Percentiles rank a stretch among this genome's conserved stretches.
Evolutionary conservation across 257 asterid genomes (phyloP).

Genomic region (Rehmannia glutinosa): DNA sequence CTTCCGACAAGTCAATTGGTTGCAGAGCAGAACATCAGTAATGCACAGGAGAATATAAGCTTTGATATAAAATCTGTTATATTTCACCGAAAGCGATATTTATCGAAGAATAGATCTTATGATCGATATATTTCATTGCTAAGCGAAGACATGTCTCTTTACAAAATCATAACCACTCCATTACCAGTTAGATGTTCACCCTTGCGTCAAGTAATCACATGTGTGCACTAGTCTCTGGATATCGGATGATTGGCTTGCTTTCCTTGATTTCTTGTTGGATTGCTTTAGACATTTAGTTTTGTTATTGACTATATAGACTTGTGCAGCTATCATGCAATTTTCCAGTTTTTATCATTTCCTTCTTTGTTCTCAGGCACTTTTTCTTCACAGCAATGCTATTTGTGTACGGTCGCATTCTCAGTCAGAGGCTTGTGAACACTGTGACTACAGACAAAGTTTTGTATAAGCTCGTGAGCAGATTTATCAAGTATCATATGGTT

Average conservation of each 20-base stretch:
- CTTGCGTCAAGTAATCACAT: too few species aligned
- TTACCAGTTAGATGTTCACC: too few species aligned
- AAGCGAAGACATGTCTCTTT: too few species aligned
- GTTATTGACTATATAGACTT: not conserved
- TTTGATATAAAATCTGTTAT: too few species aligned
- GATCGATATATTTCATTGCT: too few species aligned
- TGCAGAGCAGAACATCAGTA: too few species aligned
- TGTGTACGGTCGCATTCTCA: constrained; percentile 83
- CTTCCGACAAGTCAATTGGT: too few species aligned
- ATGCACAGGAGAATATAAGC: too few species aligned
- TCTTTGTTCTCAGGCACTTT: constrained; percentile 61
- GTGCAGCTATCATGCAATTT: not conserved
- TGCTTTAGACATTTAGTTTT: constrained; percentile 2
- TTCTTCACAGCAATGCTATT: constrained; percentile 84
- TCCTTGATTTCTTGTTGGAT: not conserved
- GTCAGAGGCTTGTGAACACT: constrained; percentile 81
- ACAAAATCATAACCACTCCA: too few species aligned
- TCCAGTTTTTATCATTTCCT: not conserved
- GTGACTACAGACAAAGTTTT: constrained; percentile 67
- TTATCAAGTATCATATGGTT: constrained; percentile 89
- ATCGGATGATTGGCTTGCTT: not conserved
- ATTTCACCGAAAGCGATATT: too few species aligned
- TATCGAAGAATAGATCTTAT: too few species aligned
- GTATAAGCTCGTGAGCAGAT: constrained; percentile 62
- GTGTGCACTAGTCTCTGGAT: not conserved